phyloP scores from a whole-genome alignment of 441 rosid genomes.

The Viola pubescens region DNA sequence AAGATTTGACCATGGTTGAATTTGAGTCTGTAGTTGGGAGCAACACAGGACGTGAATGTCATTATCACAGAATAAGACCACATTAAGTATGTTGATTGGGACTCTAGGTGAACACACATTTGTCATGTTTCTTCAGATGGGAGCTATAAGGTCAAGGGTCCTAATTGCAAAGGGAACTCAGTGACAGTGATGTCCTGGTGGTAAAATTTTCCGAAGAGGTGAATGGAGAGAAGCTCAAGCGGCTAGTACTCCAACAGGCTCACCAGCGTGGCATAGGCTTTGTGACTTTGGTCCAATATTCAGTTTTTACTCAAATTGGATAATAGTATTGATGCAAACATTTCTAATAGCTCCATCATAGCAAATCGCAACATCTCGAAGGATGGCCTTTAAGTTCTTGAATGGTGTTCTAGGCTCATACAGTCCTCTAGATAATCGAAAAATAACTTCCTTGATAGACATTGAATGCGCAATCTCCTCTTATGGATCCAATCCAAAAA shows the following conservation, averaged over 20 bases:
- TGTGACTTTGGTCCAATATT: slow-evolving; percentile 40
- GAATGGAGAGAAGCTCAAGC: no score
- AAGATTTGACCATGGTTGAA: no score
- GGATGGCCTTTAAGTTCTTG: slow-evolving; percentile 94
- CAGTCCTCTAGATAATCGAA: slow-evolving; percentile 86
- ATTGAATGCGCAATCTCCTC: slow-evolving; percentile 89
- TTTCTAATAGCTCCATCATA: slow-evolving; percentile 93
- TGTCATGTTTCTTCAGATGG: no score
- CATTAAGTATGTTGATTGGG: no score
- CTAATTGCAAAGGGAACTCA: no score
- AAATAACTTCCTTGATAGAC: slow-evolving; percentile 71
- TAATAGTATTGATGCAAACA: slow-evolving; percentile 68
- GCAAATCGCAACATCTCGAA: slow-evolving; percentile 79
- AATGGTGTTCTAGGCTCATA: slow-evolving; percentile 94
- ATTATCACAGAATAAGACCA: no score
- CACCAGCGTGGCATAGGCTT: slow-evolving; percentile 71
- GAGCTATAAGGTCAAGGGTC: no score
- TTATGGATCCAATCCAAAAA: slow-evolving; percentile 87
- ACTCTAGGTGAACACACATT: no score
- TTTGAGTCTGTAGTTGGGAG: no score
- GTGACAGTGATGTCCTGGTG: no score
- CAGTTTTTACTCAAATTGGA: slow-evolving; percentile 73
- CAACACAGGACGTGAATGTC: no score
- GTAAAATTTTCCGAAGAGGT: no score
- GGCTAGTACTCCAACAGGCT: slow-evolving; percentile 96